phyloP scores from a whole-genome alignment of 2,329 filamentous ascomycete genomes.

The Geosmithia putterillii region DNA sequence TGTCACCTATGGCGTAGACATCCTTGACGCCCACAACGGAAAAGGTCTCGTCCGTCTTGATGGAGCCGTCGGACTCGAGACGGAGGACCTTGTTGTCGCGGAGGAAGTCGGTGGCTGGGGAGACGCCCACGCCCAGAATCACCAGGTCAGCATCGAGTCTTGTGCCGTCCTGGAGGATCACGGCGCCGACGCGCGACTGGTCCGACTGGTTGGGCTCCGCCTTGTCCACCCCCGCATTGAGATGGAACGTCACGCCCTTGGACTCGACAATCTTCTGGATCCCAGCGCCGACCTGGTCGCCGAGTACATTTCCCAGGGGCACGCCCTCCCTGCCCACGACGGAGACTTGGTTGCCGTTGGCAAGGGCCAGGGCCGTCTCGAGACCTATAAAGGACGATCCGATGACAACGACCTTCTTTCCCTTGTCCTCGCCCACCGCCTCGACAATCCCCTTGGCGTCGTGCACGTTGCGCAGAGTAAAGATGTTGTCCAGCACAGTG shows the following conservation, averaged over 20 bases:
- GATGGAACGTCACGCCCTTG: slow-evolving; percentile 79
- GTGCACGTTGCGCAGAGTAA: slow-evolving; percentile 65
- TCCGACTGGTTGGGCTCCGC: slow-evolving; percentile 60
- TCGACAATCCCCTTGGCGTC: slow-evolving; percentile 67
- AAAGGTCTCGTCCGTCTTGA: slow-evolving; percentile 72
- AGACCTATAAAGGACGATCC: slow-evolving; percentile 96
- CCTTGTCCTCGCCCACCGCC: slow-evolving; percentile 68
- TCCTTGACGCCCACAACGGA: slow-evolving; percentile 63
- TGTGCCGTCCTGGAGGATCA: slow-evolving; percentile 78
- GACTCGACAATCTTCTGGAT: slow-evolving; percentile 71
- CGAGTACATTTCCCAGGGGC: slow-evolving; percentile 79
- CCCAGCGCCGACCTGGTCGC: slow-evolving; percentile 65
- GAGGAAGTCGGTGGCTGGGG: slow-evolving; percentile 74
- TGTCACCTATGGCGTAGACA: slow-evolving; percentile 90
- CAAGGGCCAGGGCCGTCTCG: slow-evolving; percentile 81
- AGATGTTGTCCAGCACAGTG: slow-evolving; percentile 78
- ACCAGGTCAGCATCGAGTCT: slow-evolving; percentile 78
- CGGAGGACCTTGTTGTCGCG: slow-evolving; percentile 55
- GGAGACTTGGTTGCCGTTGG: slow-evolving; percentile 70
- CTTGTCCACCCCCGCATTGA: slow-evolving; percentile 71
- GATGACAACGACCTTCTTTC: slow-evolving; percentile 85
- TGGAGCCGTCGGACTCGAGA: slow-evolving; percentile 74
- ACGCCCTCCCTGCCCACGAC: slow-evolving; percentile 81
- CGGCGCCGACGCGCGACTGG: slow-evolving; percentile 61
- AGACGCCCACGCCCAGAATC: slow-evolving; percentile 81